Evolutionary conservation across 2,329 filamentous ascomycete genomes (phyloP).

Genomic region (Fusarium albidum): DNA sequence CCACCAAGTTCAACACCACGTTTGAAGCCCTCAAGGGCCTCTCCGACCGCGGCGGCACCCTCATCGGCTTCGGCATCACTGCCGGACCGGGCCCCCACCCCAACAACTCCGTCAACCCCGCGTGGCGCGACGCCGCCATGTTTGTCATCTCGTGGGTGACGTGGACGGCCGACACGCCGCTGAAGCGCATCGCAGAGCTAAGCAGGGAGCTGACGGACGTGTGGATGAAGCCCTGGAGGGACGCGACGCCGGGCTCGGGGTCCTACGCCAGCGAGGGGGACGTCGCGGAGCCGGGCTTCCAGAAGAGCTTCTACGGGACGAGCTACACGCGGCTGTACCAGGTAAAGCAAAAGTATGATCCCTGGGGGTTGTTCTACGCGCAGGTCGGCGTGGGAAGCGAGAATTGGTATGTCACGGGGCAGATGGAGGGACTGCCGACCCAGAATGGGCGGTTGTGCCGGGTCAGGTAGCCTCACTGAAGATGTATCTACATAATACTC

Average conservation of each 20-base stretch:
- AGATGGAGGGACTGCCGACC: slow-evolving; percentile 24
- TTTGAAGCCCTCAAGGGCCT: slow-evolving; percentile 21
- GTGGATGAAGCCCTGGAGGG: slow-evolving; percentile 33
- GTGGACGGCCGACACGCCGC: slow-evolving; percentile 31
- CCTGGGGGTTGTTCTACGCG: slow-evolving; percentile 47
- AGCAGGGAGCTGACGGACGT: slow-evolving; percentile 38
- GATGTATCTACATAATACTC: too few relatives aligned
- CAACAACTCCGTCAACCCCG: slow-evolving; percentile 50
- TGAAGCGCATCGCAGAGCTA: slow-evolving; percentile 32
- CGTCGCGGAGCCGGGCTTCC: slow-evolving; percentile 47
- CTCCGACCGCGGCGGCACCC: slow-evolving; percentile 11
- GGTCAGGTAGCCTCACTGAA: slow-evolving; percentile 17
- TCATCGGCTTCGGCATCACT: slow-evolving; percentile 32
- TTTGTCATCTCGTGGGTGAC: slow-evolving; percentile 42
- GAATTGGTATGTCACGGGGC: slow-evolving; percentile 41
- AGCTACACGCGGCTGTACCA: slow-evolving; percentile 46
- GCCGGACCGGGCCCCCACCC: slow-evolving; percentile 36
- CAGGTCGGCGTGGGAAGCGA: slow-evolving; percentile 49
- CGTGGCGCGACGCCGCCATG: slow-evolving; percentile 50
- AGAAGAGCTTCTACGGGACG: slow-evolving; percentile 47
- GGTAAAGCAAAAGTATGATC: slow-evolving; percentile 48
- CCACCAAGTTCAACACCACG: slow-evolving; percentile 21
- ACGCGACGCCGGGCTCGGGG: slow-evolving; percentile 37
- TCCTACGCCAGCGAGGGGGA: slow-evolving; percentile 46
- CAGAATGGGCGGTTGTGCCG: slow-evolving; percentile 30